A percentile compares a stretch with the other conserved stretches of the same genome.
phyloP scores from a whole-genome alignment of 2,329 filamentous ascomycete genomes.

The Aspergillus phoenicis region DNA sequence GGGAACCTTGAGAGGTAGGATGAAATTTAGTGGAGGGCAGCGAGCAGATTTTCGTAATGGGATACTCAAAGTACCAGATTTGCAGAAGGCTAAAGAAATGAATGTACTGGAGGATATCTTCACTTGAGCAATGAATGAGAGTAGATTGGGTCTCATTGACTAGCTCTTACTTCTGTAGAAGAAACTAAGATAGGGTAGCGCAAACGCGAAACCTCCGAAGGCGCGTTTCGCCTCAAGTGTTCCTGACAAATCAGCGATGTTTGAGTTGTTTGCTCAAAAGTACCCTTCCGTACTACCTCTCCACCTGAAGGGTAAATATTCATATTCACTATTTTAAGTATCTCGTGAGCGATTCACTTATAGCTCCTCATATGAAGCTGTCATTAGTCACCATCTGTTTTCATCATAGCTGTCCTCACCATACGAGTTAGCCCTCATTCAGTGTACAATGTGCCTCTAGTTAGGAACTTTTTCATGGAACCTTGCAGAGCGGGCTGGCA shows the following conservation, averaged over 20 bases:
- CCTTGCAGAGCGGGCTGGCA: background rate
- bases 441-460: background rate
- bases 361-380: background rate
- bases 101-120: background rate
- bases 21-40: background rate
- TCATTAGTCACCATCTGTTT: background rate
- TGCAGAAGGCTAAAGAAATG: background rate
- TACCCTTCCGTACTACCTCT: background rate
- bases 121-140: background rate
- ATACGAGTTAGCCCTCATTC: background rate
- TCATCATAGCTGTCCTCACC: background rate
- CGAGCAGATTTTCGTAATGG: background rate
- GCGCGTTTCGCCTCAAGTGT: conserved; percentile 7
- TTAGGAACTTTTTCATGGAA: background rate
- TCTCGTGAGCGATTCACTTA: background rate
- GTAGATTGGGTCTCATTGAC: background rate
- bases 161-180: background rate
- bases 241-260: conserved; percentile 15
- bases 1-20: background rate
- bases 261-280: conserved; percentile 24
- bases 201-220: conserved; percentile 12
- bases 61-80: background rate
- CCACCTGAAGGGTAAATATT: background rate
- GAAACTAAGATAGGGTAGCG: background rate
- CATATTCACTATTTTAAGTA: background rate